These are phyloP conservation scores for Chrysanthemum makinoi DNA, from an alignment of 129 eudicot species.

Conservation along the genomic window DNA sequence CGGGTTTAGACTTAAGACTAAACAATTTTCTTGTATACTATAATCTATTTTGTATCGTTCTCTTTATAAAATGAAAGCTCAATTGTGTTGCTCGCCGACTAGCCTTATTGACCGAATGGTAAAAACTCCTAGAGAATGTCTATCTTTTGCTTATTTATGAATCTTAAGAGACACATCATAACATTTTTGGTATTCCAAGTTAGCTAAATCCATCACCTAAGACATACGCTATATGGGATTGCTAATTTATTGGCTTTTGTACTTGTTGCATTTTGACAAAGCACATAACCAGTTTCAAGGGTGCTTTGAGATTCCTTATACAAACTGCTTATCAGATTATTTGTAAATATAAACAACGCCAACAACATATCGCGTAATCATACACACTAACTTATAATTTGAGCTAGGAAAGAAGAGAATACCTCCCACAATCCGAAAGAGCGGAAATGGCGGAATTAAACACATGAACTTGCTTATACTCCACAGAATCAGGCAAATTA, in stretches of 20 bases:
- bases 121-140: not conserved
- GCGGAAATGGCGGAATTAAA: slow-evolving; percentile 81
- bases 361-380: slow-evolving; percentile 1
- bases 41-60: too few species aligned
- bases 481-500: slow-evolving; percentile 52
- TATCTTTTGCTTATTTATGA: not conserved
- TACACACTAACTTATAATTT: slow-evolving; percentile 38
- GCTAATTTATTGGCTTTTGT: too few species aligned
- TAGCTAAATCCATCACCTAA: slow-evolving; percentile 11
- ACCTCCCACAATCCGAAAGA: slow-evolving; percentile 74
- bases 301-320: too few species aligned
- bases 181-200: not conserved
- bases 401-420: slow-evolving; percentile 6
- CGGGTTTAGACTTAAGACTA: too few species aligned
- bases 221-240: not conserved
- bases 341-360: not conserved
- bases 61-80: too few species aligned
- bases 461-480: slow-evolving; percentile 62
- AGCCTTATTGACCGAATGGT: too few species aligned
- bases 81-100: not conserved
- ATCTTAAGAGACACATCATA: slow-evolving; percentile 5
- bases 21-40: too few species aligned
- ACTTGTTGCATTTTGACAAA: too few species aligned
- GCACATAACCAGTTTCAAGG: too few species aligned
- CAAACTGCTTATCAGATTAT: too few species aligned